Percentiles rank a stretch among this genome's conserved stretches.
phyloP scores from a whole-genome alignment of 768 basidiomycete genomes.

The Arthromyces matolae region DNA sequence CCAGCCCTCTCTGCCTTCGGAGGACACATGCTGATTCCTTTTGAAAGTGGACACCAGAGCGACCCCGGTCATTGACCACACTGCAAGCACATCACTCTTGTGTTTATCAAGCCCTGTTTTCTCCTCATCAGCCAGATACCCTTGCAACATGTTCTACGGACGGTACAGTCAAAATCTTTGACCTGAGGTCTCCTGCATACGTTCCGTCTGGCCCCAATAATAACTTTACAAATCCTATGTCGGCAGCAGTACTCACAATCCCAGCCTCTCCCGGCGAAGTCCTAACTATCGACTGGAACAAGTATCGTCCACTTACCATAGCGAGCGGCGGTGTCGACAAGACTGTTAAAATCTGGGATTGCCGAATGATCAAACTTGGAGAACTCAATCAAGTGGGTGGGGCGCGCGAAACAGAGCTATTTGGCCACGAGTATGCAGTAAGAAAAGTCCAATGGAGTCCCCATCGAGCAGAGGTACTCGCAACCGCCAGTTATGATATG shows the following conservation, averaged over 20 bases:
- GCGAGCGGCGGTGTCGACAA: slow-evolving; percentile 83
- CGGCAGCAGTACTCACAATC: slow-evolving; percentile 70
- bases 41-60: slow-evolving; percentile 81
- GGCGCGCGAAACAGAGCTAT: slow-evolving; percentile 61
- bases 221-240: slow-evolving; percentile 61
- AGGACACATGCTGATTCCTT: slow-evolving; percentile 8
- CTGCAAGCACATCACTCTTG: slow-evolving; percentile 81
- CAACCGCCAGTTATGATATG: slow-evolving; percentile 88
- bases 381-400: slow-evolving; percentile 63
- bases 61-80: slow-evolving; percentile 72
- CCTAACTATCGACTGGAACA: slow-evolving; percentile 88
- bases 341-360: slow-evolving; percentile 76
- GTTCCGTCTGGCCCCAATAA: slow-evolving; percentile 48
- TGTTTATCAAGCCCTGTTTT: slow-evolving; percentile 89
- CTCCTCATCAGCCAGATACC: slow-evolving; percentile 82
- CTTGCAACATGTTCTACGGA: slow-evolving; percentile 85
- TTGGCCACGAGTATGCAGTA: slow-evolving; percentile 89
- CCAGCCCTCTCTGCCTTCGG: not conserved
- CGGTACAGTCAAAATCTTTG: slow-evolving; percentile 81
- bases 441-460: slow-evolving; percentile 89
- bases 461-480: slow-evolving; percentile 66
- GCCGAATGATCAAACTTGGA: slow-evolving; percentile 71
- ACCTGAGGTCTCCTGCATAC: slow-evolving; percentile 64
- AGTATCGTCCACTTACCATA: slow-evolving; percentile 75
- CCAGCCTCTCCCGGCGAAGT: slow-evolving; percentile 79